Conservation (phyloP, 2,329 filamentous ascomycete genomes). For the Stagonosporopsis cucurbitacearum region DNA sequence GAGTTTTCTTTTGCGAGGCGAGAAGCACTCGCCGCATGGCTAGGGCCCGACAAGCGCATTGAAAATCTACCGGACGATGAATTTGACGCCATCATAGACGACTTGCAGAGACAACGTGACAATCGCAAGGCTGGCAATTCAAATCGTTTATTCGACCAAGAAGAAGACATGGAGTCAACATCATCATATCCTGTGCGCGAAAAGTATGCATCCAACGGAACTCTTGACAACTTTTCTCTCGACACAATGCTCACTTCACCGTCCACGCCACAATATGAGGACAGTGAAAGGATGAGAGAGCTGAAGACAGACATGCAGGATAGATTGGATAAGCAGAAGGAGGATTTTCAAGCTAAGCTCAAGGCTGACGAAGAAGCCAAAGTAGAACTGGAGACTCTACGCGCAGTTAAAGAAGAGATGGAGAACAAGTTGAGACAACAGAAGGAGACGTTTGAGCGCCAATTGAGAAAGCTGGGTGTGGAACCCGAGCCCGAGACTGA, state of each 20-base stretch:
- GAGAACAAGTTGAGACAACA: slow-evolving; percentile 84
- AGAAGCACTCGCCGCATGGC: slow-evolving; percentile 89
- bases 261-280: slow-evolving; percentile 82
- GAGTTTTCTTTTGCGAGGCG: slow-evolving; percentile 94
- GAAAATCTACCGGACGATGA: slow-evolving; percentile 91
- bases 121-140: slow-evolving; percentile 74
- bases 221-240: slow-evolving; percentile 92
- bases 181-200: slow-evolving; percentile 88
- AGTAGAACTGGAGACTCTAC: slow-evolving; percentile 80
- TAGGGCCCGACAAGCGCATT: slow-evolving; percentile 91
- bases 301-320: slow-evolving; percentile 82
- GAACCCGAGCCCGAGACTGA: slow-evolving; percentile 57
- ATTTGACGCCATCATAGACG: slow-evolving; percentile 89
- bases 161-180: slow-evolving; percentile 88
- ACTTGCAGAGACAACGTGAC: slow-evolving; percentile 86
- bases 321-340: slow-evolving; percentile 82
- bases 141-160: slow-evolving; percentile 60
- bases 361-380: slow-evolving; percentile 76
- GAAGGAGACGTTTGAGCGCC: slow-evolving; percentile 81
- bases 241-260: slow-evolving; percentile 95
- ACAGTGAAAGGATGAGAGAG: slow-evolving; percentile 77
- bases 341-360: slow-evolving; percentile 79
- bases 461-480: slow-evolving; percentile 71
- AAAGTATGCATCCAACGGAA: slow-evolving; percentile 94
- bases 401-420: slow-evolving; percentile 84